phyloP scores from a whole-genome alignment of 495 filamentous ascomycete genomes.

The Penicillium canariense region DNA sequence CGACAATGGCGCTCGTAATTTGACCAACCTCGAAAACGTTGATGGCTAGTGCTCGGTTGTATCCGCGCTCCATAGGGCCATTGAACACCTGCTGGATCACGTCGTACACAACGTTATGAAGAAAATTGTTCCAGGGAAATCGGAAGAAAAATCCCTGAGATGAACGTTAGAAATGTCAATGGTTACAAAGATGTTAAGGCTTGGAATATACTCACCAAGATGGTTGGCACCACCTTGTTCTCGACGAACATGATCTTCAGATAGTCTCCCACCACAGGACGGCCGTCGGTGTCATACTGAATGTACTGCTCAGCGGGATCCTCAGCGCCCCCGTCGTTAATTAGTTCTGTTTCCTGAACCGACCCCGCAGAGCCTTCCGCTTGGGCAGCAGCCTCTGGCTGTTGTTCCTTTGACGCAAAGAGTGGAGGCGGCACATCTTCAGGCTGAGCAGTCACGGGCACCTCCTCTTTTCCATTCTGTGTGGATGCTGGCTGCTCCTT shows the following conservation, averaged over 20 bases:
- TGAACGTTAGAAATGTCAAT: conserved; percentile 3
- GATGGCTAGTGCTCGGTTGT: conserved; percentile 87
- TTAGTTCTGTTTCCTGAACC: conserved; percentile 14
- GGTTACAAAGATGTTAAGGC: neutral
- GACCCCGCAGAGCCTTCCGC: conserved; percentile 24
- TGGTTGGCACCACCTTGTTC: conserved; percentile 91
- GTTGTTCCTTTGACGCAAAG: conserved; percentile 43
- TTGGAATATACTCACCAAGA: conserved; percentile 63
- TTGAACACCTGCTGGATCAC: conserved; percentile 99
- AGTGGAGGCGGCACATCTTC: conserved; percentile 70
- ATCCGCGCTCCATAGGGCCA: conserved; percentile 93
- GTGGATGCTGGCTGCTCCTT: conserved; percentile 1
- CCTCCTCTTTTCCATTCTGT: conserved; percentile 14
- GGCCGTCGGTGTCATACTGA: conserved; percentile 63
- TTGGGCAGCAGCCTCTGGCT: conserved; percentile 13
- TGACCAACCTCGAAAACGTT: conserved; percentile 87
- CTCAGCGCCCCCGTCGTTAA: conserved; percentile 31
- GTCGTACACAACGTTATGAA: conserved; percentile 99
- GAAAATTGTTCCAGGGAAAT: conserved; percentile 99
- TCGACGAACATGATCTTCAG: conserved; percentile 97
- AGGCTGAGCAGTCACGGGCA: conserved; percentile 50
- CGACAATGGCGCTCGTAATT: conserved; percentile 87
- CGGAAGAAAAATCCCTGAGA: conserved; percentile 89
- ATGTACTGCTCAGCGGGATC: conserved; percentile 40
- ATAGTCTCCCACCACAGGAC: conserved; percentile 94